These are phyloP conservation scores for Saururus chinensis DNA, from an alignment of 164 flowering plant genomes.

Conservation along the genomic window DNA sequence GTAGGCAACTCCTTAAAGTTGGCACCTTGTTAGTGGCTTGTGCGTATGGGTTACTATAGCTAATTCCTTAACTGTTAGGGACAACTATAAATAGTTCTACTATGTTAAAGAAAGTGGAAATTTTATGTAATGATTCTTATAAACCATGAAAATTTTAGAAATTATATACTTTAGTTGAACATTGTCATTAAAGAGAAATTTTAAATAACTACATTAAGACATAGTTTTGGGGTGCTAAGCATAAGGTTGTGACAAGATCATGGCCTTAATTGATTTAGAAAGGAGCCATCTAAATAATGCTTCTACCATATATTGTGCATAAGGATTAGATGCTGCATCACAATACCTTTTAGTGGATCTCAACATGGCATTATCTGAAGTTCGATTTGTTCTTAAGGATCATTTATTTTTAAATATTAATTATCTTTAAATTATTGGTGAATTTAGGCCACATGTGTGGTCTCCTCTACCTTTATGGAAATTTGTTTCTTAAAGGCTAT, in stretches of 20 bases:
- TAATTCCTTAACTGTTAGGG: constrained; percentile 61
- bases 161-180: constrained; percentile 43
- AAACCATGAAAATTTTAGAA: constrained; percentile 14
- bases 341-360: constrained; percentile 37
- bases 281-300: constrained; percentile 77
- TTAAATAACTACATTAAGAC: constrained; percentile 23
- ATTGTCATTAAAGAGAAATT: constrained; percentile 47
- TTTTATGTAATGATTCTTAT: constrained; percentile 55
- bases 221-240: constrained; percentile 48
- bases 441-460: no score
- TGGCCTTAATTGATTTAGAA: constrained; percentile 76
- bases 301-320: constrained; percentile 31
- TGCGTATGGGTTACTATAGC: no score
- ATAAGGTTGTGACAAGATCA: no score
- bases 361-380: no score
- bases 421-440: no score
- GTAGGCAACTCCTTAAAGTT: no score
- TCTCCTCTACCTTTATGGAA: no score
- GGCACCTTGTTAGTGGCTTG: no score
- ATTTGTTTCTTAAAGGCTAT: no score
- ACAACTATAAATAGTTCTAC: constrained; percentile 60
- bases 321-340: constrained; percentile 72
- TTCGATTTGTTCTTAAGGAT: no score
- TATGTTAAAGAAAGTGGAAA: constrained; percentile 67
- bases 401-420: no score